Evolutionary conservation across 73 alveolate genomes (phyloP).

Genomic region (Paramecium primaurelia): DNA sequence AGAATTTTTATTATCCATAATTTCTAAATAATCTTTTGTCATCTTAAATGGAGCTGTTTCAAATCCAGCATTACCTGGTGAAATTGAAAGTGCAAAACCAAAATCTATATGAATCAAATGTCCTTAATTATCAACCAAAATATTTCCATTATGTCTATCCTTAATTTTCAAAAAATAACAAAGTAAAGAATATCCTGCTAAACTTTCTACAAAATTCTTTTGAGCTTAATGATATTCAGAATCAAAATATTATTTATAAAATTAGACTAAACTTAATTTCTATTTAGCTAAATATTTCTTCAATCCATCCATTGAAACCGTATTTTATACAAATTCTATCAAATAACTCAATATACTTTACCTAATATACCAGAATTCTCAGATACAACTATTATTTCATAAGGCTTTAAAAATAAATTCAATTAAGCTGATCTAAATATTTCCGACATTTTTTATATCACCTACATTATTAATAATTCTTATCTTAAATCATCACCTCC

Average conservation of each 20-base stretch:
- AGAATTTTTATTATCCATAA: conserved; percentile 58
- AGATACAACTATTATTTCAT: conserved; percentile 91
- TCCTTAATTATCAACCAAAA: conserved; percentile 91
- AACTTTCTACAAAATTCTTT: conserved; percentile 96
- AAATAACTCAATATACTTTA: neutral
- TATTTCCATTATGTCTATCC: conserved; percentile 96
- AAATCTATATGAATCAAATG: conserved; percentile 96
- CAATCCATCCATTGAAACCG: conserved; percentile 92
- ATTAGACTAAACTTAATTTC: conserved; percentile 36
- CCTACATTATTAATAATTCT: conserved; percentile 94
- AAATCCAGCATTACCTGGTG: conserved; percentile 97
- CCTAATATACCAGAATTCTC: conserved; percentile 83
- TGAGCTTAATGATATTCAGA: conserved; percentile 92
- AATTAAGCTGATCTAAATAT: conserved; percentile 85
- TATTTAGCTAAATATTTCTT: conserved; percentile 69
- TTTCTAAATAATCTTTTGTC: conserved; percentile 66
- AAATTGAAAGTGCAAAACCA: conserved; percentile 90
- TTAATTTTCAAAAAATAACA: conserved; percentile 91
- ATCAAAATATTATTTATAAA: conserved; percentile 82
- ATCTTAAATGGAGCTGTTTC: conserved; percentile 98
- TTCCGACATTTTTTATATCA: conserved; percentile 81
- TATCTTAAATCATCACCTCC: conserved; percentile 97
- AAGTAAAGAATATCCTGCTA: conserved; percentile 98
- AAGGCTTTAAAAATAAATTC: conserved; percentile 87
- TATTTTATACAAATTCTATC: conserved; percentile 91